Base-by-base conservation (phyloP, 2,329 filamentous ascomycete genomes). In the Ophiostoma triangulosporum region DNA sequence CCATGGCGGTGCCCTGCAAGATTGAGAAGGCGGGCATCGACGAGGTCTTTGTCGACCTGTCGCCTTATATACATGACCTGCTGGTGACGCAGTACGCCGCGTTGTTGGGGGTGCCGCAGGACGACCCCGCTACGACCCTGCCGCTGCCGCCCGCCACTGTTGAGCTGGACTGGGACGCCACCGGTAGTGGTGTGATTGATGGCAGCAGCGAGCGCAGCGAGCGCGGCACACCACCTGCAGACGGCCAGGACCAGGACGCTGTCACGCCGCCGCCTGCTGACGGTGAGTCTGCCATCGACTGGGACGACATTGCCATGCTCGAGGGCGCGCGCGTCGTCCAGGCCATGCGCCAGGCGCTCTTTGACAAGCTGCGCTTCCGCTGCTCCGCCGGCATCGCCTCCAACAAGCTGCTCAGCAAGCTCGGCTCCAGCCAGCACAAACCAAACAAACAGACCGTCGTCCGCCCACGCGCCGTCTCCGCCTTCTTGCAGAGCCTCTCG, bases 361-460 rank as follows among this genome's bases (percentile, higher is more conserved):
- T 76, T 59, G 75, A 84, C 46, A 74, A 77, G 58, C 70, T 97
- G 51, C 78, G 81, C 52, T 98, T 96, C 65, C 97, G 91, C 4
- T 96, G 90, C 68, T 95, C 91, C 6, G 91, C 81, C 0, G 93
- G 93, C 6, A 74, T 98, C 58, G 86, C 89, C 29, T 79, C 78
- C 59, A 98, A 96, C 72, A 98, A 97, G 69, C 71, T 96, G 78
- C 74, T 98, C 56, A 88, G 90, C 57, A 98, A 98, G 70, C 72
- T 98, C 54, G 93, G 91, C 29, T 95, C 88, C 24, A 88, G 80
- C 6, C 82, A 90, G 70, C 90, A 88, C 69, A 98, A 98, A 67
- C 93, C 93, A 32, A 93, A 96, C 64, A 80, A 85, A 60, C 93
- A 98, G 69, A 97, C 91, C 0, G 80, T 97, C n/a, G 82, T 98